Base-by-base conservation (phyloP, 306 rosid genomes). In the Lathyrus sativus region DNA sequence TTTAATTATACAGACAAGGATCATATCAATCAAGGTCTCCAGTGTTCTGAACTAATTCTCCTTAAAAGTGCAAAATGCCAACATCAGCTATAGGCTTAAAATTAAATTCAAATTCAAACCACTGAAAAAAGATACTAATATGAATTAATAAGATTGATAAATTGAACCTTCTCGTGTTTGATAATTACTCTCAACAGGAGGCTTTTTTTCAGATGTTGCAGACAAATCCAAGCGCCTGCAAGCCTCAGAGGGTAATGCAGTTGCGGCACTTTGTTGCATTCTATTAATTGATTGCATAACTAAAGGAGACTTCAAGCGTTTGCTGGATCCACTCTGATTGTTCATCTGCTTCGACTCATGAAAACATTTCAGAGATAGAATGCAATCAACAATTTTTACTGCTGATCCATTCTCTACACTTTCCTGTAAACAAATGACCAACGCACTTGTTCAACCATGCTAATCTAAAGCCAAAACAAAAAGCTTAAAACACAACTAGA, bases 321-420 rank as follows among this genome's bases (percentile, higher is more conserved):
- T 88, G 71, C 29, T 48, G 78, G 56, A 71, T 53, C 88, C 90
- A 76, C 74, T 90, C 60, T 71, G 85, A 45, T 68, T 63, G 71
- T 58, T 78, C 71, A 38, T 80, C 73, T 80, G 76, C 82, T 92
- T 90, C 70, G 70, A 77, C 83, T 88, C 96, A 50, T 86, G 82
- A 80, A 80, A 83, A 51, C 80, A 84, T 84, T 83, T 88, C 65
- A 93, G 90, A 3, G 86, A 79, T 76, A 93, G 84, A 72, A 93
- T 76, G 72, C 99, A 93, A 69, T 93, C 96, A 39, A 88, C 99
- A 63, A 90, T 86, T 80, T 84, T 93, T 38, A 78, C 81, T 46
- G 72, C 88, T 1, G 97, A 85, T 39, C 91, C 96, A 60, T 74
- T 78, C 8, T 93, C 99, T 18, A 88, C 64, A 35, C 86, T 62